Conservation (phyloP, 768 basidiomycete genomes). For the Nevesoporus exiguus region DNA sequence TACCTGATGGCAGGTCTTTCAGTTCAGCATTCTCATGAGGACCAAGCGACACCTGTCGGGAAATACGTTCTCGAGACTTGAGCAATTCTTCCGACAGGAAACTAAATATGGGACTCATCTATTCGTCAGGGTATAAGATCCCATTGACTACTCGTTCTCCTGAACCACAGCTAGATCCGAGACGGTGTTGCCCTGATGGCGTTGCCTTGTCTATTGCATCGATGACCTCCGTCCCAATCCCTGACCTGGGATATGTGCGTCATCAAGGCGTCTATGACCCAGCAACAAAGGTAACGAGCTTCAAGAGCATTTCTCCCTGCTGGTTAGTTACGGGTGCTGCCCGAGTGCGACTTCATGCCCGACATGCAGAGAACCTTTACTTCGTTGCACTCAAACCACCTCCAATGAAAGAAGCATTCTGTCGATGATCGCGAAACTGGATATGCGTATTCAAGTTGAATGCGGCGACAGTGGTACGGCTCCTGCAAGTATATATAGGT, state of each 20-base stretch:
- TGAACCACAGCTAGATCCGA: too few species aligned
- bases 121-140: neutral
- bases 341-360: neutral
- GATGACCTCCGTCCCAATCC: neutral
- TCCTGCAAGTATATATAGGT: constrained; percentile 4
- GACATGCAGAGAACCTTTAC: constrained; percentile 10
- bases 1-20: neutral
- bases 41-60: neutral
- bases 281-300: neutral
- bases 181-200: neutral
- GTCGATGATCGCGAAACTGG: constrained; percentile 11
- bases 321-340: neutral
- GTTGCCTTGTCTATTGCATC: neutral
- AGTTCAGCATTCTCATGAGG: neutral
- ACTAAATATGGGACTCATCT: too few species aligned
- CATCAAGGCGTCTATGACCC: neutral
- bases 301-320: constrained; percentile 1
- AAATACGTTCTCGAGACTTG: neutral
- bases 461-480: constrained; percentile 9
- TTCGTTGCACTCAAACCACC: constrained; percentile 6
- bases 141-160: too few species aligned
- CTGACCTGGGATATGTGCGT: neutral
- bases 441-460: constrained; percentile 13
- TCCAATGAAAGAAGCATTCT: constrained; percentile 8
- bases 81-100: neutral